Percentiles rank a stretch among this genome's conserved stretches.
Conservation (phyloP, 2,329 filamentous ascomycete genomes). For the Talaromyces islandicus region DNA sequence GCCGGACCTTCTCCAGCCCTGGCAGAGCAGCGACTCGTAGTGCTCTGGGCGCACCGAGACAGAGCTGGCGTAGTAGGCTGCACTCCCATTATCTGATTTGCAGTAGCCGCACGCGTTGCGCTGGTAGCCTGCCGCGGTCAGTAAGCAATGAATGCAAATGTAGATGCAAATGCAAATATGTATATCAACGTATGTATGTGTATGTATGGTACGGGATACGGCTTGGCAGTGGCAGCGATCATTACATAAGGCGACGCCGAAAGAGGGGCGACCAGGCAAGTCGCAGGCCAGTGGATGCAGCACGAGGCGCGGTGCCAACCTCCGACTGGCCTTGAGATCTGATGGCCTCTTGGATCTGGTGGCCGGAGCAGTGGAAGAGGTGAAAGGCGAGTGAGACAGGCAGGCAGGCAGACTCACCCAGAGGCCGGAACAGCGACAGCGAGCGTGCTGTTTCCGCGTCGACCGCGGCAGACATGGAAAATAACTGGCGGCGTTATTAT, state of each 20-base stretch:
- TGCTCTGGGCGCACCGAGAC: slow-evolving; percentile 38
- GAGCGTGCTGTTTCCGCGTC: slow-evolving; percentile 36
- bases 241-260: not conserved
- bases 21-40: slow-evolving; percentile 43
- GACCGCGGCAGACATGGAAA: not conserved
- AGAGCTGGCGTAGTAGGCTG: slow-evolving; percentile 42
- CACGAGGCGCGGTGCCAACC: slow-evolving; percentile 23
- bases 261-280: not conserved
- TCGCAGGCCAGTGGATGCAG: slow-evolving; percentile 22
- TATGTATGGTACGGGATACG: not conserved
- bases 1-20: slow-evolving; percentile 47
- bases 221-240: not conserved
- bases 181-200: not conserved
- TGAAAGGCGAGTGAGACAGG: slow-evolving; percentile 9
- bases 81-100: slow-evolving; percentile 39
- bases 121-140: slow-evolving; percentile 36
- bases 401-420: slow-evolving; percentile 29
- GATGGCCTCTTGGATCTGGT: too few relatives aligned
- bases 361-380: too few relatives aligned
- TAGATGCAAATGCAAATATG: not conserved
- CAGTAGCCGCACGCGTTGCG: slow-evolving; percentile 45
- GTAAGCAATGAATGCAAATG: not conserved
- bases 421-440: slow-evolving; percentile 39
- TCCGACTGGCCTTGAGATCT: slow-evolving; percentile 34
- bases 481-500: not conserved